Conservation (phyloP, 257 asterid species). For the Solanum commersonii region DNA sequence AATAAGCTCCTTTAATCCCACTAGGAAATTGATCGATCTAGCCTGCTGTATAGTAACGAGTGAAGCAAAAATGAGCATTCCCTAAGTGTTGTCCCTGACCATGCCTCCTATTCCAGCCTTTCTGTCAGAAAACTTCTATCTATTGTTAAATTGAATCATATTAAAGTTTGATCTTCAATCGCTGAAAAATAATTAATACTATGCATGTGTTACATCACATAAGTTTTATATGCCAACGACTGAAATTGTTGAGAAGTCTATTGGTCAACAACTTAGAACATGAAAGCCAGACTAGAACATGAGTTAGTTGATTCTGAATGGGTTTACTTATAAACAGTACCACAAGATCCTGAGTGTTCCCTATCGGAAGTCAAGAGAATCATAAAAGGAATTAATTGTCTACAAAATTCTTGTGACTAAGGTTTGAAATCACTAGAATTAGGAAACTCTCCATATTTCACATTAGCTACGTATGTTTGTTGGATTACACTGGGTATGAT, state of each 20-base stretch:
- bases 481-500: neutral
- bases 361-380: neutral
- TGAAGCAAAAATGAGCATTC: too few relatives aligned
- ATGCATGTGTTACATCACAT: neutral
- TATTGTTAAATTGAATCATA: too few relatives aligned
- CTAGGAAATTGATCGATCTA: too few relatives aligned
- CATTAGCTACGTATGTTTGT: neutral
- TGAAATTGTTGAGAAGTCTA: neutral
- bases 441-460: neutral
- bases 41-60: too few relatives aligned
- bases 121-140: too few relatives aligned
- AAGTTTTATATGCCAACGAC: neutral
- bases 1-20: too few relatives aligned
- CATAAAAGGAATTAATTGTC: neutral
- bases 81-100: too few relatives aligned
- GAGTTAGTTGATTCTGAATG: neutral
- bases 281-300: neutral
- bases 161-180: too few relatives aligned
- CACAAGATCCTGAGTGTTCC: neutral
- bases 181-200: too few relatives aligned
- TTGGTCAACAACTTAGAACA: neutral
- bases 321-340: neutral
- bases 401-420: neutral
- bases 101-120: too few relatives aligned
- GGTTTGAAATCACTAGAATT: neutral